Conservation (phyloP, 2,329 filamentous ascomycete genomes). For the Diaporthe sp. region DNA sequence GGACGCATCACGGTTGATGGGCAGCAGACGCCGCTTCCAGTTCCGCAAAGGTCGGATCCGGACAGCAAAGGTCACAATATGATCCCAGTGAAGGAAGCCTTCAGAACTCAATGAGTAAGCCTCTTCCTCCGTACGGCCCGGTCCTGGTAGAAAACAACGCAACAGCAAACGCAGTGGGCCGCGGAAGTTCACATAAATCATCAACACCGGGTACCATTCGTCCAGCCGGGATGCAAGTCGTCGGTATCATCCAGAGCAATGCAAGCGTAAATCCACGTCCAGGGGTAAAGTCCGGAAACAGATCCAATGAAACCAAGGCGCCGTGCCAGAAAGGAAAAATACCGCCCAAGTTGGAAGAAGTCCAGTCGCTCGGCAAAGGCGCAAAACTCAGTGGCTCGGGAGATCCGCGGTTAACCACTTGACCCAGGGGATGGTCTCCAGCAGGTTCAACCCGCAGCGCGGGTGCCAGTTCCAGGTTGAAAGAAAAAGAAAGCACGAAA, state of each 20-base stretch:
- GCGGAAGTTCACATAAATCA: conserved; percentile 32
- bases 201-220: conserved; percentile 21
- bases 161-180: conserved; percentile 28
- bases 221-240: conserved; percentile 29
- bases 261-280: conserved; percentile 39
- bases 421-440: conserved; percentile 19
- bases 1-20: conserved; percentile 15
- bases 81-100: background rate
- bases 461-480: conserved; percentile 38
- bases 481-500: conserved; percentile 18
- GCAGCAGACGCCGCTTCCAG: conserved; percentile 10
- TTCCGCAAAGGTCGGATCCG: conserved; percentile 51
- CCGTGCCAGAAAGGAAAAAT: conserved; percentile 35
- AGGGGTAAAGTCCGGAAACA: conserved; percentile 25
- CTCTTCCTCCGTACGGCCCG: conserved; percentile 49
- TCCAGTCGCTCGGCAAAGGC: conserved; percentile 31
- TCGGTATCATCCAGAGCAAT: conserved; percentile 29
- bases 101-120: conserved; percentile 41
- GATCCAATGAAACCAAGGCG: conserved; percentile 31
- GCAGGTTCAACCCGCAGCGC: conserved; percentile 26
- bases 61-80: conserved; percentile 55
- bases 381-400: conserved; percentile 34
- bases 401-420: conserved; percentile 4
- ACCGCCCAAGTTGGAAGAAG: conserved; percentile 14
- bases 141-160: conserved; percentile 41